phyloP scores from a whole-genome alignment of 192 early-diverging fungal genomes.

The Dimargaris cristalligena region DNA sequence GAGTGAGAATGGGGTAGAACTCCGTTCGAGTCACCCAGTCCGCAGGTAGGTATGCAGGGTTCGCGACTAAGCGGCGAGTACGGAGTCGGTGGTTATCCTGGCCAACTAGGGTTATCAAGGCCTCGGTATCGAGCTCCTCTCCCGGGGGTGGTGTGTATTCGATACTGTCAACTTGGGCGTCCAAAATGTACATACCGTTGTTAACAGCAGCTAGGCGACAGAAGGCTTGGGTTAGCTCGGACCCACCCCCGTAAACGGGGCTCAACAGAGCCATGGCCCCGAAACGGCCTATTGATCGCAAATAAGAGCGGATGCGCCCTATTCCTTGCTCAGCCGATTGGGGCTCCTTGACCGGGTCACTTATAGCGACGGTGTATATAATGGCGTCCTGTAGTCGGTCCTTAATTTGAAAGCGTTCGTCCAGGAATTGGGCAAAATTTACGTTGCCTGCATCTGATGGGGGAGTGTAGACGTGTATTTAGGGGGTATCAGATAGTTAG shows the following conservation, averaged over 20 bases:
- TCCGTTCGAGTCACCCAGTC: slow-evolving; percentile 19
- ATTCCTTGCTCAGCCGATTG: slow-evolving; percentile 46
- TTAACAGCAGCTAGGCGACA: slow-evolving; percentile 80
- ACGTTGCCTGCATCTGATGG: slow-evolving; percentile 20
- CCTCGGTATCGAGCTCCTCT: slow-evolving; percentile 20
- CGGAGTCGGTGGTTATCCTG: slow-evolving; percentile 23
- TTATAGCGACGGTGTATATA: slow-evolving; percentile 43
- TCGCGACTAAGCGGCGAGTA: slow-evolving; percentile 24
- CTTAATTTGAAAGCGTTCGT: slow-evolving; percentile 39
- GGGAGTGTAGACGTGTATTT: too few relatives aligned
- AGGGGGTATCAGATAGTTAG: too few relatives aligned
- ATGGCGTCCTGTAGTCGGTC: slow-evolving; percentile 46
- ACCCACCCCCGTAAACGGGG: slow-evolving; percentile 73
- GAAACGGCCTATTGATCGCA: slow-evolving; percentile 69
- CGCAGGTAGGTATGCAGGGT: slow-evolving; percentile 36
- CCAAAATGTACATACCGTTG: slow-evolving; percentile 77
- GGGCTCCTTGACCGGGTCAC: slow-evolving; percentile 9
- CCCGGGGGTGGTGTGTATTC: not conserved
- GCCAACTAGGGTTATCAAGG: slow-evolving; percentile 24
- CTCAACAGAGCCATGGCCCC: slow-evolving; percentile 67
- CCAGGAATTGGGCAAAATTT: slow-evolving; percentile 23
- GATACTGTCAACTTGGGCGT: slow-evolving; percentile 27
- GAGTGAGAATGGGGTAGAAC: slow-evolving; percentile 19
- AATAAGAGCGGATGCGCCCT: slow-evolving; percentile 41
- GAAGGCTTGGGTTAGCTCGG: slow-evolving; percentile 80